Conservation (phyloP, 2,329 filamentous ascomycete species). For the Domatiomyces globalis region DNA sequence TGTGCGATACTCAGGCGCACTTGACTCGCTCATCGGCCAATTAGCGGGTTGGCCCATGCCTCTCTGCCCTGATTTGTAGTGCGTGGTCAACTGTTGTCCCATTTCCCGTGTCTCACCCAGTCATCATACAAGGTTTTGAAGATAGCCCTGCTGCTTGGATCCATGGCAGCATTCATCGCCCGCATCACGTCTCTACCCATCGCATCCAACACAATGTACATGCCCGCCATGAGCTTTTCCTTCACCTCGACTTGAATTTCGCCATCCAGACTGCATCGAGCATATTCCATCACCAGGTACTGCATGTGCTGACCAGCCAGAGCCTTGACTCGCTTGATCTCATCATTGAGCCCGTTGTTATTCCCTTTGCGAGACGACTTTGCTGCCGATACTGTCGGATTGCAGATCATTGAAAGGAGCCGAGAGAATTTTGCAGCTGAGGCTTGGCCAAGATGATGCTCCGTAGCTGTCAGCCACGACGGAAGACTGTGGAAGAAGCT, state of each 20-base stretch:
- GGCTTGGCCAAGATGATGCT: slow-evolving; percentile 20
- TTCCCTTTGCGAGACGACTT: slow-evolving; percentile 27
- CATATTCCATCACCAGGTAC: slow-evolving; percentile 44
- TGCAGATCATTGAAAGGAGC: slow-evolving; percentile 46
- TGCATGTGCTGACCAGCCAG: slow-evolving; percentile 44
- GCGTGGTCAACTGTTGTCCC: slow-evolving; percentile 28
- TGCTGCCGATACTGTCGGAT: slow-evolving; percentile 45
- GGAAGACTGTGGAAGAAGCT: slow-evolving; percentile 13
- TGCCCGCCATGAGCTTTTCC: slow-evolving; percentile 36
- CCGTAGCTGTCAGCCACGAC: slow-evolving; percentile 13
- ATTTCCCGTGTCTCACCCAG: slow-evolving; percentile 34
- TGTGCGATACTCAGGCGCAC: no score
- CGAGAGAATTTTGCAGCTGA: slow-evolving; percentile 38
- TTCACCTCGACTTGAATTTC: slow-evolving; percentile 39
- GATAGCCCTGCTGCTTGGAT: slow-evolving; percentile 37
- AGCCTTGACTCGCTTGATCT: slow-evolving; percentile 44
- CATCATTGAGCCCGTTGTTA: slow-evolving; percentile 36
- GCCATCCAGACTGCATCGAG: slow-evolving; percentile 37
- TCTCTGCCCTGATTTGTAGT: no score
- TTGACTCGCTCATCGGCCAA: no score
- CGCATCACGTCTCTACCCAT: slow-evolving; percentile 38
- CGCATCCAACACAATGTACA: slow-evolving; percentile 40
- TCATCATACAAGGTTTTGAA: slow-evolving; percentile 41
- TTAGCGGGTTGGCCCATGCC: no score
- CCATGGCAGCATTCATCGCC: slow-evolving; percentile 38